These are phyloP conservation scores for Pestalotiopsis sp. DNA, from an alignment of 2,329 filamentous ascomycete species.

Conservation along the genomic window DNA sequence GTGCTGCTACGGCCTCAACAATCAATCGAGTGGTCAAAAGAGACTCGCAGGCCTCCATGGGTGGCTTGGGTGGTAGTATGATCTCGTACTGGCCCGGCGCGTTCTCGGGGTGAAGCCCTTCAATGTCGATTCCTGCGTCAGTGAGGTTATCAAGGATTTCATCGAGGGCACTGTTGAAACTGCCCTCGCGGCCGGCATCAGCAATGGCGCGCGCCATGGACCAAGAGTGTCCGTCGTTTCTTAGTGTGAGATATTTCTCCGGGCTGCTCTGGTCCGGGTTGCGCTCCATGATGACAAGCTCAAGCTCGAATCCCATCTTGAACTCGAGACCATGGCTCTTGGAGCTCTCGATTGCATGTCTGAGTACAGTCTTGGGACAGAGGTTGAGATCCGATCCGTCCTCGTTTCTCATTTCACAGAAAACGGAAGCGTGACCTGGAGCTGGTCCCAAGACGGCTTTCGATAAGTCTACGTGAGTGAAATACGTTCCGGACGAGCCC, in stretches of 20 bases:
- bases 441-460: slow-evolving; percentile 61
- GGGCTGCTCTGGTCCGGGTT: slow-evolving; percentile 27
- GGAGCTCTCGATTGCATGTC: slow-evolving; percentile 52
- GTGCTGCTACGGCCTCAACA: slow-evolving; percentile 63
- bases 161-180: slow-evolving; percentile 58
- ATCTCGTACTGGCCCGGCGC: slow-evolving; percentile 78
- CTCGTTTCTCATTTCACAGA: slow-evolving; percentile 63
- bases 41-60: slow-evolving; percentile 69
- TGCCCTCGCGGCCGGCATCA: slow-evolving; percentile 42
- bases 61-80: slow-evolving; percentile 61
- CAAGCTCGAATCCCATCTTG: slow-evolving; percentile 77
- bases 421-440: slow-evolving; percentile 63
- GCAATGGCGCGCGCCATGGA: slow-evolving; percentile 64
- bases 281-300: slow-evolving; percentile 69
- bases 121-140: slow-evolving; percentile 62
- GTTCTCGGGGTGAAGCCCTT: slow-evolving; percentile 75
- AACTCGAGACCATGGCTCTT: slow-evolving; percentile 55
- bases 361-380: slow-evolving; percentile 68
- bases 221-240: slow-evolving; percentile 70
- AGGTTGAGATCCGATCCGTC: slow-evolving; percentile 49
- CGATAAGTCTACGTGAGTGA: slow-evolving; percentile 64
- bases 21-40: slow-evolving; percentile 71
- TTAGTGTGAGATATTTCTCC: slow-evolving; percentile 40
- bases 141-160: slow-evolving; percentile 64
- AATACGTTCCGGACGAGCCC: slow-evolving; percentile 63